phyloP scores from a whole-genome alignment of 2,329 filamentous ascomycete genomes.

The Sclerotinia spermophila region DNA sequence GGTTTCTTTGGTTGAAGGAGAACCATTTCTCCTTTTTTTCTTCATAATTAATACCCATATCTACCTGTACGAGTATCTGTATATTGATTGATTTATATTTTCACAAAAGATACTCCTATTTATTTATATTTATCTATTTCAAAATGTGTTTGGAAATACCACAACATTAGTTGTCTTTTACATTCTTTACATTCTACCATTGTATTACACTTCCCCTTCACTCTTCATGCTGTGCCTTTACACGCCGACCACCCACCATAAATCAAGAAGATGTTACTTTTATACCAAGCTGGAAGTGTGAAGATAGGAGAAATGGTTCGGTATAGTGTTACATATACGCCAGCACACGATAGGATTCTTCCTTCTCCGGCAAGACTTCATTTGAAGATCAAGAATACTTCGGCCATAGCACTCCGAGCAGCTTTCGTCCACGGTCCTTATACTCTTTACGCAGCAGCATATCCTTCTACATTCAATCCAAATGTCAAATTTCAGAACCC shows the following conservation, averaged over 20 bases:
- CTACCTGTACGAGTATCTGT: not conserved
- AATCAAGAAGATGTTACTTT: constrained; percentile 68
- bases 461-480: constrained; percentile 78
- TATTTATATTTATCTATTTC: not conserved
- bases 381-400: constrained; percentile 88
- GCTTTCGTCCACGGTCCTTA: constrained; percentile 97
- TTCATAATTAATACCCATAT: not conserved
- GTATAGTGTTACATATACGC: constrained; percentile 89
- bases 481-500: constrained; percentile 71
- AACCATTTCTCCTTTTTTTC: not conserved
- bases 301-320: constrained; percentile 93
- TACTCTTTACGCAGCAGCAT: constrained; percentile 80
- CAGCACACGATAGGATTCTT: constrained; percentile 81
- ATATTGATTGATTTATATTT: not conserved
- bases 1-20: not conserved
- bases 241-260: not conserved
- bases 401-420: constrained; percentile 82
- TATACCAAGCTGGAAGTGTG: constrained; percentile 86
- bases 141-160: not conserved
- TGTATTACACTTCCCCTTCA: not conserved
- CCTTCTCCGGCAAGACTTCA: constrained; percentile 77
- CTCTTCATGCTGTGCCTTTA: not conserved
- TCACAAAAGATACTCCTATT: not conserved
- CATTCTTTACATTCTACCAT: not conserved
- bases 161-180: not conserved